Base-by-base conservation (phyloP, 2,329 filamentous ascomycete genomes). In the Verticillium klebahnii region DNA sequence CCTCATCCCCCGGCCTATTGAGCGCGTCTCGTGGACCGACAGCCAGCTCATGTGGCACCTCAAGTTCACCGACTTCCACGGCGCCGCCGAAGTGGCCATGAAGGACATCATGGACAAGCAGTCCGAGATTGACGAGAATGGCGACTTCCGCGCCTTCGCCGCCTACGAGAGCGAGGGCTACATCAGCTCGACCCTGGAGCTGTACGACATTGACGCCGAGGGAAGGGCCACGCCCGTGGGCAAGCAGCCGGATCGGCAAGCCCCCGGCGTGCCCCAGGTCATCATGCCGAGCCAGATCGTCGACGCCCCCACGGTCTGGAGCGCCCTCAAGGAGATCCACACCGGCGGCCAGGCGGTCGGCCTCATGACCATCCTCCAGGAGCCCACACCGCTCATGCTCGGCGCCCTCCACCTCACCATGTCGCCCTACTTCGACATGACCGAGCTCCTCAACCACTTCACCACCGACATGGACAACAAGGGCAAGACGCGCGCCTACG, bases 351-450 rank as follows among this genome's bases (percentile, higher is more conserved):
- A 75, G 25, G 77, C 82, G 0, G 82, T 85, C 7, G 85, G 85
- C 1, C 79, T 85, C 54, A 86, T 88, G 65, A 80, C 77, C 0
- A 84, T 88, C 63, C 77, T 87, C 31, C 80, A 86, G 65, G 86
- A 89, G 65, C 85, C 85, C 1, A 82, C 84, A 2, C 83, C 86
- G 0, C 78, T 87, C 7, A 78, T 86, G 39, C 84, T 88, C 59
- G 85, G 81, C 2, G 83, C 84, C 0, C 74, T 87, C 2, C 85
- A 88, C 68, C 73, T 86, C 61, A 84, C 84, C 2, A 81, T 88
- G 76, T 76, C 80, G 32, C 69, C 79, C 14, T 74, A 82, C 62
- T 88, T 88, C 65, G 85, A 89, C 67, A 85, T 88, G 82, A 80
- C 86, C 57, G 85, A 87, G 64, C 74, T 89, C 1, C 83, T 85